phyloP scores from a whole-genome alignment of 257 asterid species.

The Coffea canephora region DNA sequence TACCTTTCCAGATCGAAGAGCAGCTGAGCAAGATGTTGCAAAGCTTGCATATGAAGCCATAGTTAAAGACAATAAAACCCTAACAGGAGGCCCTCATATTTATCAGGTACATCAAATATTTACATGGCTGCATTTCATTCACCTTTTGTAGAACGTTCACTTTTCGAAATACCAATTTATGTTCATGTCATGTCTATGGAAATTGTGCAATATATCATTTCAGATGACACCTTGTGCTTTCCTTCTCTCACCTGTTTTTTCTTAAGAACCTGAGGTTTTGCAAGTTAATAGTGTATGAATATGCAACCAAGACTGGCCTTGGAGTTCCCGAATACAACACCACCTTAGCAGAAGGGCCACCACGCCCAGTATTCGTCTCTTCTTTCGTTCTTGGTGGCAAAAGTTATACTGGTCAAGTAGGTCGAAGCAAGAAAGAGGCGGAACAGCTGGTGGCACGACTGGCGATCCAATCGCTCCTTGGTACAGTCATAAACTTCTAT shows the following conservation, averaged over 20 bases:
- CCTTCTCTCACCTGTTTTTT: neutral
- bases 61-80: neutral
- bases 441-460: constrained; percentile 29
- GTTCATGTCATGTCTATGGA: neutral
- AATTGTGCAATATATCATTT: neutral
- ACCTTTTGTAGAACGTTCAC: neutral
- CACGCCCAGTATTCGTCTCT: constrained; percentile 20
- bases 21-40: constrained; percentile 34
- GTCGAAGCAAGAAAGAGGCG: constrained; percentile 34
- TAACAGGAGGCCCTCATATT: constrained; percentile 13
- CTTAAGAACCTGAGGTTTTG: constrained; percentile 25
- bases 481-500: constrained; percentile 5
- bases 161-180: neutral
- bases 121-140: neutral
- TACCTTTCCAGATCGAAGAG: constrained; percentile 12
- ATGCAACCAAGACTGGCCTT: constrained; percentile 27
- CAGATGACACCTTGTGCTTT: neutral
- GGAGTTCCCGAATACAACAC: constrained; percentile 24
- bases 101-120: constrained; percentile 16
- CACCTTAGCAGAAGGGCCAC: constrained; percentile 8
- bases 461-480: constrained; percentile 32
- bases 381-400: constrained; percentile 20
- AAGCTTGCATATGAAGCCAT: constrained; percentile 27
- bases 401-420: constrained; percentile 28
- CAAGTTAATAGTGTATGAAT: constrained; percentile 34